Base-by-base conservation (phyloP, 2,329 filamentous ascomycete species). In the Knufia petricola region DNA sequence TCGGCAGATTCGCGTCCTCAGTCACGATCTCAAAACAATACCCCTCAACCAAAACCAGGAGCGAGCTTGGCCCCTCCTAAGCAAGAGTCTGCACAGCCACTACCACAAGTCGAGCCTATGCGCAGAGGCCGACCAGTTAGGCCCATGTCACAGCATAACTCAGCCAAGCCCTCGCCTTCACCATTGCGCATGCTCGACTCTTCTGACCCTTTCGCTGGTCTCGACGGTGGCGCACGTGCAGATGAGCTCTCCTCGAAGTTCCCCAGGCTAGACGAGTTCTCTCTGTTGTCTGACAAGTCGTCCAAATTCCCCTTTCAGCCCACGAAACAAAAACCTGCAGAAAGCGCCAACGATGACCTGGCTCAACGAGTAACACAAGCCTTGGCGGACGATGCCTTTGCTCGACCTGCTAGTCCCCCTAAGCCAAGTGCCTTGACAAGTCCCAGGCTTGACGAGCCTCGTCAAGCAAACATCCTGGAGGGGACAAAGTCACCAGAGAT, bases 31-130 rank as follows among this genome's bases (percentile, higher is more conserved):
- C 65, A 75, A 17, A 74, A 79, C 6, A 67, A 72, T 4, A 72
- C 76, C 50, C 61, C 78, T 15, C 70, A 78, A 24, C 78, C 82
- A 3, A 73, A 80, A 26, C 80, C 94, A 26, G 88, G 90, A 7
- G 83, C 90, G 9, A 82, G 88, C 13, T 90, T 90, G 60, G 79
- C 87, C 4, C 81, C 85, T n/a, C 81, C 84, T 2, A 56, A 52
- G 42, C 55, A 51, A 37, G 49, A 54, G 44, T 77, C 84, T 56
- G 78, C 84, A 47, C 79, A 84, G 57, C 71, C 76, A 7, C 81
- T 96, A 48, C 92, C 92, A 7, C 87, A 95, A 20, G 87, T 98
- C 53, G 82, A 85, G 31, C 92, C 90, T 0, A 96, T 96, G 92
- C 79, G 92, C 52, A 78, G 92, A 68, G 92, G 92, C 3, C 76